Evolutionary conservation across 2,329 filamentous ascomycete species (phyloP).

Genomic region (Colletotrichum sp.): DNA sequence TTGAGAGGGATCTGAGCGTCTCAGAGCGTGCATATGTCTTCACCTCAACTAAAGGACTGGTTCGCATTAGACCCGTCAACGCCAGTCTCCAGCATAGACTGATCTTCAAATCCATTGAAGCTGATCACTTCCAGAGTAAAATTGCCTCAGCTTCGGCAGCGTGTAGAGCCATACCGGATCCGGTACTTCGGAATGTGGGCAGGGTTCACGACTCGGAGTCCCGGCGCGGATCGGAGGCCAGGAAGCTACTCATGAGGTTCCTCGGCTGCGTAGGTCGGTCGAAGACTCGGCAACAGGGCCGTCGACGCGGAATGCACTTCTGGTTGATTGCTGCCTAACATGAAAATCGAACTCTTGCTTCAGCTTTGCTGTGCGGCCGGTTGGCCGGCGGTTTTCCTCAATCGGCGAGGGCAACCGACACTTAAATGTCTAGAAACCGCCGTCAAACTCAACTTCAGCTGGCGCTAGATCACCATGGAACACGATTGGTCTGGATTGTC

Average conservation of each 20-base stretch:
- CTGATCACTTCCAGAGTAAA: neutral
- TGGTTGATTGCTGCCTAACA: neutral
- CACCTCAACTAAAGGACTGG: neutral
- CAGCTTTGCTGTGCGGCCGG: neutral
- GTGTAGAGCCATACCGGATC: neutral
- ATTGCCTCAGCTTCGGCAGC: neutral
- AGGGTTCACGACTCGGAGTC: neutral
- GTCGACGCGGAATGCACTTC: neutral
- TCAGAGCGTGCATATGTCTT: neutral
- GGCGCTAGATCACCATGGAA: neutral
- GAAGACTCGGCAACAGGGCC: neutral
- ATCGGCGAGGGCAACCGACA: neutral
- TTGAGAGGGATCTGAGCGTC: neutral
- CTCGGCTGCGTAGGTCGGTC: neutral
- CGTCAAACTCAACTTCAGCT: neutral
- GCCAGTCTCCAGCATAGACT: neutral
- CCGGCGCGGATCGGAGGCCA: neutral
- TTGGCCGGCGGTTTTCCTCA: neutral
- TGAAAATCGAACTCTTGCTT: neutral
- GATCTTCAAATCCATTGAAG: neutral
- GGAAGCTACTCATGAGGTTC: neutral
- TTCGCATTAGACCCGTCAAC: neutral
- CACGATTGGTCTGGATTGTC: neutral
- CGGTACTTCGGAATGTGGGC: neutral
- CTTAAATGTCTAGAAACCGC: neutral